phyloP scores from a whole-genome alignment of 148 eudicot genomes.

The Polygonum maritimum region DNA sequence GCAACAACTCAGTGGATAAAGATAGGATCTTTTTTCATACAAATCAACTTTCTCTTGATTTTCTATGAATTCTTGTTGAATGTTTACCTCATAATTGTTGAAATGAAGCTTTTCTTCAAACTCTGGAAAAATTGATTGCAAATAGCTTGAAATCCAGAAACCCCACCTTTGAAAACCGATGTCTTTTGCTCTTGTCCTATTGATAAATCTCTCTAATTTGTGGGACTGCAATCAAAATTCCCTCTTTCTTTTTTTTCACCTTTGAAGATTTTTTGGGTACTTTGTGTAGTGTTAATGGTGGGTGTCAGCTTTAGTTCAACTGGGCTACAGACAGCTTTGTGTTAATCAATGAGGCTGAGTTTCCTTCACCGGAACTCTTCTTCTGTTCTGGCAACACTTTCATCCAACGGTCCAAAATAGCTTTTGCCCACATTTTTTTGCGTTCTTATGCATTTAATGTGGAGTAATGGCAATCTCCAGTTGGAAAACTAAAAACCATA shows the following conservation, averaged over 20 bases:
- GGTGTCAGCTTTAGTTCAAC: constrained; percentile 1
- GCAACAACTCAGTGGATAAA: neutral
- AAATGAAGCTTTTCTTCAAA: neutral
- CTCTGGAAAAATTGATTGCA: neutral
- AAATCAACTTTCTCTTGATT: neutral
- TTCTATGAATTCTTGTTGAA: neutral
- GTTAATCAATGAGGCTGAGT: neutral
- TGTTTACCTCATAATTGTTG: neutral
- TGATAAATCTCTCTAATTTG: neutral
- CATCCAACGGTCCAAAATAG: neutral
- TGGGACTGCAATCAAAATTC: neutral
- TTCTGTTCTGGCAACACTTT: neutral
- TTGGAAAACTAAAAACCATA: neutral
- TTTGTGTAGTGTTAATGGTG: neutral
- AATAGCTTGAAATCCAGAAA: neutral
- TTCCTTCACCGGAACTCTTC: constrained; percentile 9
- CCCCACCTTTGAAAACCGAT: neutral
- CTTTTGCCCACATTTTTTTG: neutral
- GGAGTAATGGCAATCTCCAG: neutral
- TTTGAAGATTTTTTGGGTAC: neutral
- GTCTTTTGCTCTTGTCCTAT: too few species aligned
- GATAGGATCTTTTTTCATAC: neutral
- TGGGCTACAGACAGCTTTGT: constrained; percentile 1
- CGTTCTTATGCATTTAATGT: neutral
- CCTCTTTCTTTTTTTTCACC: neutral